These are phyloP conservation scores for Coprinopsis strossmayeri DNA, from an alignment of 768 basidiomycete species.

Conservation along the genomic window DNA sequence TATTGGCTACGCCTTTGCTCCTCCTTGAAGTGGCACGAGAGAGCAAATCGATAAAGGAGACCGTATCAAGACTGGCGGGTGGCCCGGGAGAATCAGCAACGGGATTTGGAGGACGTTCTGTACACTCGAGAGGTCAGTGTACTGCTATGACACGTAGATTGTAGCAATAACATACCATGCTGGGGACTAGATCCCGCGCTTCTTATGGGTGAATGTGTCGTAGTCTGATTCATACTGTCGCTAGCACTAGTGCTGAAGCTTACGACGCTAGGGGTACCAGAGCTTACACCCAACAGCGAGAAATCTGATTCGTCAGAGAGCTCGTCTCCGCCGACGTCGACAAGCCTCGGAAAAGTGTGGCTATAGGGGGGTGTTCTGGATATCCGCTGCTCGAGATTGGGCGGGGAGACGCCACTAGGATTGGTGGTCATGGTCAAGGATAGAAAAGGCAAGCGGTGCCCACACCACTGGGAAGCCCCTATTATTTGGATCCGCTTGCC, in stretches of 20 bases:
- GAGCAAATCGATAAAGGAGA: background rate
- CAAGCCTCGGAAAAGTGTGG: background rate
- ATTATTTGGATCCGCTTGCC: background rate
- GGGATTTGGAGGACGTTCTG: too few relatives aligned
- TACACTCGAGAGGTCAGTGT: too few relatives aligned
- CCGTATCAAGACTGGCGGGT: background rate
- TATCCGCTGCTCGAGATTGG: too few relatives aligned
- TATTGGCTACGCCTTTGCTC: background rate
- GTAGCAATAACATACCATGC: background rate
- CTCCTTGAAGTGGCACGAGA: background rate
- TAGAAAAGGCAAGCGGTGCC: background rate
- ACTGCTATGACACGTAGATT: background rate
- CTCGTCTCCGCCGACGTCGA: slow-evolving; percentile 4
- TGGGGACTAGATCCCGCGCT: background rate
- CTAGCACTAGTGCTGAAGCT: slow-evolving; percentile 8
- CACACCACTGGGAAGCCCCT: background rate
- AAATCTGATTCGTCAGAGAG: slow-evolving; percentile 6
- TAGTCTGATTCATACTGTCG: background rate
- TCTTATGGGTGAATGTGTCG: background rate
- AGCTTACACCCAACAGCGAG: slow-evolving; percentile 4
- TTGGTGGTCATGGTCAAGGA: background rate
- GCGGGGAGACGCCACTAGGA: background rate
- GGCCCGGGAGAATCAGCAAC: too few relatives aligned
- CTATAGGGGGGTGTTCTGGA: too few relatives aligned
- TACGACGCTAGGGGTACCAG: slow-evolving; percentile 5